Base-by-base conservation (phyloP, 306 rosid species). In the Astragalus membranaceus region DNA sequence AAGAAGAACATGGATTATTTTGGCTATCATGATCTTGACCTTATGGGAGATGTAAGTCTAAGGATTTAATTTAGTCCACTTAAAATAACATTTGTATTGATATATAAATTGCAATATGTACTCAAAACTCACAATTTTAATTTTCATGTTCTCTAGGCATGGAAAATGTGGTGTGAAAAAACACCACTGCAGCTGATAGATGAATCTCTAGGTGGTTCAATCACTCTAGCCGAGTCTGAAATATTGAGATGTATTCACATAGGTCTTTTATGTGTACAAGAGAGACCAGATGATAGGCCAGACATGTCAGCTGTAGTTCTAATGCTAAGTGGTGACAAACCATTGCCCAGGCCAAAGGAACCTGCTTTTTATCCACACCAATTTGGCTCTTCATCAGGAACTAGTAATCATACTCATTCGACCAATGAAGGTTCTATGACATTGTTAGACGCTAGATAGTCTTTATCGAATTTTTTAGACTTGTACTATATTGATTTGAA, bases 1-100 rank as follows among this genome's bases (percentile, higher is more conserved):
- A 78, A 62, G 41, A 84, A 67, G 70, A 89, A 58, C 4, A 74
- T 69, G 30, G 84, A 81, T 2, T 82, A 77, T 36, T 77, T 14
- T 17, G 62, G 72, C 53, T 35, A 79, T 69, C 52, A 56, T 9
- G 51, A 52, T 48, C 79, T 72, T 58, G 83, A 76, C 53, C 92
- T 89, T 58, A 62, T 85, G 10, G 87, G 87, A 51, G 65, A 86
- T 76, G 96, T 75, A 79, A 79, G 89, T 74, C 12, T 47, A 70
- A 61, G 14, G 5, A 1, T 1, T 3, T 26, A 26, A 17, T 32
- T 53, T 63, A 6, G 32, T 63, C 15, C 35, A 62, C 41, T 13
- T 39, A 26, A 55, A 69, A 14, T 68, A 14, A 14, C 20, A 50
- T 74, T n/a, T 60, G 35, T 60, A 17, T 39, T 6, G 16, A 7